Conservation (phyloP, 345 rosid genomes). For the Cardiospermum halicacabum region DNA sequence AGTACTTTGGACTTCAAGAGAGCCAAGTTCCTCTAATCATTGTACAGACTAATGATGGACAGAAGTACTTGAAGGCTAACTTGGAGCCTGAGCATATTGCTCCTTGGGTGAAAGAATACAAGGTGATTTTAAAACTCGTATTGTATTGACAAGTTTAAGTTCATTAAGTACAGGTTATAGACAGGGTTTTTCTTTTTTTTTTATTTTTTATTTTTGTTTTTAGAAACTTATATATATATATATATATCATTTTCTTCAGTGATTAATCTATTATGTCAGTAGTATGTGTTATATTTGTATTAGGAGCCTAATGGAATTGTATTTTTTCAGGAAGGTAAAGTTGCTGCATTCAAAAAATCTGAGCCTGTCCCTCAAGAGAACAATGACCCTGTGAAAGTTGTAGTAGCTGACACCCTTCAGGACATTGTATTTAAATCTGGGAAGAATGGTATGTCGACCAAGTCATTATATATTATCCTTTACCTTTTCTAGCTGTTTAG, state of each 20-base stretch:
- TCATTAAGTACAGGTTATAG: neutral
- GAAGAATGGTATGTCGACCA: constrained; percentile 57
- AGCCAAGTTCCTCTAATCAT: constrained; percentile 81
- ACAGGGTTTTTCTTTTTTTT: neutral
- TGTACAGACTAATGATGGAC: constrained; percentile 58
- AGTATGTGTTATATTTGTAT: neutral
- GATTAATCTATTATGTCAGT: neutral
- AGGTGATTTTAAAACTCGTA: constrained; percentile 34
- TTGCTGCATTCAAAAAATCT: constrained; percentile 56
- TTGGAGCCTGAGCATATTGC: constrained; percentile 65
- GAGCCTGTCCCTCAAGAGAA: constrained; percentile 88
- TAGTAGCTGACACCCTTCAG: constrained; percentile 83
- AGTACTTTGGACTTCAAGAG: constrained; percentile 89
- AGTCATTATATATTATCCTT: neutral
- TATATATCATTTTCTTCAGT: too few relatives aligned
- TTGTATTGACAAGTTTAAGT: neutral
- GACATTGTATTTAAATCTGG: constrained; percentile 73
- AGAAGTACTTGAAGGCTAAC: constrained; percentile 73
- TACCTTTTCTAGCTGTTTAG: neutral
- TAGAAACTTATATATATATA: too few relatives aligned
- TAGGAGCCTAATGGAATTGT: constrained; percentile 6
- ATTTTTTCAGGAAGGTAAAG: constrained; percentile 76
- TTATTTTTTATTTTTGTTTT: neutral
- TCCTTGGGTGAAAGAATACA: constrained; percentile 79
- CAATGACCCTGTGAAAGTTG: constrained; percentile 83